Base-by-base conservation (phyloP, 2,329 filamentous ascomycete species). In the Fusarium gaditjirri region DNA sequence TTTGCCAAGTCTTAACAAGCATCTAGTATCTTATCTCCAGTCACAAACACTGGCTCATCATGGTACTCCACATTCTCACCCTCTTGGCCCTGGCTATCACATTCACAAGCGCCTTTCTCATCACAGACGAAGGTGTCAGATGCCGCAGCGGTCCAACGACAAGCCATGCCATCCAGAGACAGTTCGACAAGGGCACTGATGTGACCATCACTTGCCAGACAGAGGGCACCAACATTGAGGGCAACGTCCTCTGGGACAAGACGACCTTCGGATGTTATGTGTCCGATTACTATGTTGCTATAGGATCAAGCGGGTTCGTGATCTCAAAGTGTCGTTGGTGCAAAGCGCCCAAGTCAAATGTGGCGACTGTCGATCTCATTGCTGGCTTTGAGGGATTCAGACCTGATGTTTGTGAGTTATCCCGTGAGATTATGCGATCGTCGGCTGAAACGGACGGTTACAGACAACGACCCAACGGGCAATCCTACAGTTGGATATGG, bases 401-500 rank as follows among this genome's bases (percentile, higher is more conserved):
- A 4, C n/a, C 68, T 16, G 29, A 49, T 36, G 27, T 63, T 29
- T 75, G 73, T 75, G 36, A 59, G 71, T n/a, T n/a, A n/a, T n/a
- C n/a, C n/a, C n/a, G n/a, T n/a, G n/a, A n/a, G n/a, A n/a, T n/a
- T n/a, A n/a, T n/a, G n/a, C n/a, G n/a, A n/a, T n/a, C n/a, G n/a
- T n/a, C n/a, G n/a, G 6, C 8, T 25, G 6, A 38, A 9, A 17
- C 27, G n/a, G 2, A 29, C 7, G 1, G 7, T 17, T 8, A 7
- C 9, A 76, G 76, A 78, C 58, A 69, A 54, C 19, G 85, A 87
- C 65, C 83, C 84, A 23, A 81, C 82, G 47, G 85, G 85, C 33
- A 78, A 84, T 31, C 84, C 84, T 1, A 87, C 84, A 8, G 82
- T 87, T 1, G 86, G 86, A 6, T 87, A 86, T 67, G 86, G 86